Evolutionary conservation across 2,329 filamentous ascomycete genomes (phyloP).

Genomic region (Pseudogymnoascus sp.): DNA sequence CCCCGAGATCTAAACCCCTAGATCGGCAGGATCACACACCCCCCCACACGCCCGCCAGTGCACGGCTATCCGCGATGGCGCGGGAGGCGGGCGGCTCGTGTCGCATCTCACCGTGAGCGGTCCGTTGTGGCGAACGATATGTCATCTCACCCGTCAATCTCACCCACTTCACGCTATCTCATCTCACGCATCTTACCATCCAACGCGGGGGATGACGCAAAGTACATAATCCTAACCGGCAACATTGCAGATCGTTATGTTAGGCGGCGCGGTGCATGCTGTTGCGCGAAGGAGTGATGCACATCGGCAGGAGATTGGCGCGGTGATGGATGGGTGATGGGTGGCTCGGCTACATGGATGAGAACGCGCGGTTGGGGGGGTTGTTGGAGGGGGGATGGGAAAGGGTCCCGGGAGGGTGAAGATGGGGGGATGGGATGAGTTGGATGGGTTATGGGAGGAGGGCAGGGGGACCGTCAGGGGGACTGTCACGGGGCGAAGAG

Average conservation of each 20-base stretch:
- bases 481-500: neutral
- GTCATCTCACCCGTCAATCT: neutral
- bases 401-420: too few relatives aligned
- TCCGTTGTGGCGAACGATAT: neutral
- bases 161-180: neutral
- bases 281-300: neutral
- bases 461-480: neutral
- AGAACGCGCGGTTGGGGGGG: neutral
- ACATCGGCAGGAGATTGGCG: neutral
- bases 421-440: neutral
- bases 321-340: neutral
- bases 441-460: neutral
- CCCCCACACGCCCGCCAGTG: neutral
- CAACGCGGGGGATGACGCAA: neutral
- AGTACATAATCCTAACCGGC: neutral
- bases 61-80: neutral
- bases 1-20: neutral
- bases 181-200: neutral
- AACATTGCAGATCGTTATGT: neutral
- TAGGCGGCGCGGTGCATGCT: neutral
- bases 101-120: neutral
- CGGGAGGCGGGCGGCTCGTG: neutral
- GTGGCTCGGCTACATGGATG: neutral
- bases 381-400: neutral
- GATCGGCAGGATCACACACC: neutral